These are phyloP conservation scores for Agaricus subrufescens DNA, from an alignment of 768 basidiomycete genomes.

Conservation along the genomic window DNA sequence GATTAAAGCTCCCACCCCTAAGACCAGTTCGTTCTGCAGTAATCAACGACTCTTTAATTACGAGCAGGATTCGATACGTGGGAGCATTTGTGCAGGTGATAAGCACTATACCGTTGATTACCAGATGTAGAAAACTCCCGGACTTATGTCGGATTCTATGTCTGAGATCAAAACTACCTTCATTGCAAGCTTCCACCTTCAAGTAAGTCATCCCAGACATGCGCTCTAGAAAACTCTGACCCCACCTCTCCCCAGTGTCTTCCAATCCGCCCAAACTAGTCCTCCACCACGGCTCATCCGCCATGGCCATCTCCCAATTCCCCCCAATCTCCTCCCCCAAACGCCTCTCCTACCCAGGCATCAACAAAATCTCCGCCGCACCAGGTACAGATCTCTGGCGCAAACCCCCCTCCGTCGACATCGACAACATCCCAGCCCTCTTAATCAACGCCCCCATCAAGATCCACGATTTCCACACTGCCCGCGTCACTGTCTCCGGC, in stretches of 20 bases:
- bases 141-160: too few relatives aligned
- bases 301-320: constrained; percentile 24
- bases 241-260: not conserved
- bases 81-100: too few relatives aligned
- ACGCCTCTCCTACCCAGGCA: constrained; percentile 18
- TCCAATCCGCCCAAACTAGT: constrained; percentile 19
- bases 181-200: too few relatives aligned
- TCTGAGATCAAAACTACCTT: too few relatives aligned
- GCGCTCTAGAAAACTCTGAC: too few relatives aligned
- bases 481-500: constrained; percentile 23
- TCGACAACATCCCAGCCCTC: constrained; percentile 26
- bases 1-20: too few relatives aligned
- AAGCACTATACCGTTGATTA: too few relatives aligned
- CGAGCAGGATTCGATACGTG: too few relatives aligned
- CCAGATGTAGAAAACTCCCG: too few relatives aligned
- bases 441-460: constrained; percentile 23
- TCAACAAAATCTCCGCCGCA: constrained; percentile 18
- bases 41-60: too few relatives aligned
- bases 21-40: too few relatives aligned
- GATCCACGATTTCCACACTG: constrained; percentile 25
- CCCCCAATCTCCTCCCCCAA: constrained; percentile 14
- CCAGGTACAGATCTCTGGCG: constrained; percentile 30
- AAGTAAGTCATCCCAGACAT: too few relatives aligned
- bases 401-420: constrained; percentile 24
- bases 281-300: constrained; percentile 27